Percentiles rank a stretch among this genome's conserved stretches.
Conservation (phyloP, 306 rosid species). For the Mimosa bimucronata region DNA sequence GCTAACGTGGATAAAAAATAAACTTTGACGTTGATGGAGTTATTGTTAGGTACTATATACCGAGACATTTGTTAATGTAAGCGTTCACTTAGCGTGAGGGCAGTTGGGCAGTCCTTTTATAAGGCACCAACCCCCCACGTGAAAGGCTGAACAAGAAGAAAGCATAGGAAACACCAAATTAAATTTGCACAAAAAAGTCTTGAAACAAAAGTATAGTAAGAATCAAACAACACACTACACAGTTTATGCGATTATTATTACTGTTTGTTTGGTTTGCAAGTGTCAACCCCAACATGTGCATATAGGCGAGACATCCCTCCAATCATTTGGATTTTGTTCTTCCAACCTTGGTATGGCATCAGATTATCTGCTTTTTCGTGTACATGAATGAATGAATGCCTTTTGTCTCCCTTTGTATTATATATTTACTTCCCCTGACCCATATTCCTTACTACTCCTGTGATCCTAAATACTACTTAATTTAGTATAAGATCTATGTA, state of each 20-base stretch:
- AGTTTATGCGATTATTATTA: not conserved
- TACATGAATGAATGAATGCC: not conserved
- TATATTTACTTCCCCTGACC: not conserved
- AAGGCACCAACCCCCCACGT: constrained; percentile 24
- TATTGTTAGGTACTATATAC: not conserved
- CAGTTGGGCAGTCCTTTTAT: constrained; percentile 9
- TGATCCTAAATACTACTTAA: too few relatives aligned
- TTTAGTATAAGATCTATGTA: too few relatives aligned
- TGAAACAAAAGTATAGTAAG: not conserved
- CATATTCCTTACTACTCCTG: not conserved
- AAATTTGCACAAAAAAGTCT: not conserved
- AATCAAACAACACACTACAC: not conserved
- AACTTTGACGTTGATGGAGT: not conserved
- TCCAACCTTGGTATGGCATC: constrained; percentile 24
- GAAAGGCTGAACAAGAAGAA: not conserved
- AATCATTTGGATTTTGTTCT: constrained; percentile 1
- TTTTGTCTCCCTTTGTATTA: not conserved
- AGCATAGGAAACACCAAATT: not conserved
- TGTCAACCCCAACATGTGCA: constrained; percentile 1
- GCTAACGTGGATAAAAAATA: too few relatives aligned
- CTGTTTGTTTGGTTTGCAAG: not conserved
- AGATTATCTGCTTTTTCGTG: not conserved
- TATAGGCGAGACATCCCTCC: not conserved
- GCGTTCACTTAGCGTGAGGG: not conserved
- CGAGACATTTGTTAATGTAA: not conserved